Conservation (phyloP, 2,329 filamentous ascomycete species). For the Cordyceps fumosorosea region DNA sequence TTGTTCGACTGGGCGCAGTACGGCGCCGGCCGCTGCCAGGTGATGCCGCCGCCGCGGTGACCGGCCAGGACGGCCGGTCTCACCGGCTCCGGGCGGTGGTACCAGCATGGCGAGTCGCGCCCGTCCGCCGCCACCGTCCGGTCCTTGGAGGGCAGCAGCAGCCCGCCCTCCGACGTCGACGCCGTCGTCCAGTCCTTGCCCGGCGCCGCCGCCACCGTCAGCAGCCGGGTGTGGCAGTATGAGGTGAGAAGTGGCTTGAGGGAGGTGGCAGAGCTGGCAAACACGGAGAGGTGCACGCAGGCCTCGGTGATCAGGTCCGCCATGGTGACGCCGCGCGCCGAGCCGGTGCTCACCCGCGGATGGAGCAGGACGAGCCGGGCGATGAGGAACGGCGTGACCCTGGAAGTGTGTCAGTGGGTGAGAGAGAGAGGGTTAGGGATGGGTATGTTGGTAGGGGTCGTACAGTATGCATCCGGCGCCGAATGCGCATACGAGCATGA, state of each 20-base stretch:
- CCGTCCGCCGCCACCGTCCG: not conserved
- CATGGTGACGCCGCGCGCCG: not conserved
- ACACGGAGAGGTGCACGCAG: slow-evolving; percentile 1
- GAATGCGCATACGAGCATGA: slow-evolving; percentile 1
- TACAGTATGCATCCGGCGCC: slow-evolving; percentile 1
- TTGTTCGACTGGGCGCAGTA: no score
- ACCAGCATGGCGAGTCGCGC: not conserved
- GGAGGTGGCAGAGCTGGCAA: slow-evolving; percentile 1
- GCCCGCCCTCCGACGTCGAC: no score
- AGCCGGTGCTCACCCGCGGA: not conserved
- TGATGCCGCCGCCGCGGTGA: not conserved
- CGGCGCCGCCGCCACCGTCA: not conserved
- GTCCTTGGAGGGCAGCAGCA: not conserved
- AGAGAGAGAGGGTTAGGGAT: no score
- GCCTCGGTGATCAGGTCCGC: slow-evolving; percentile 9
- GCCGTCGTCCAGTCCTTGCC: not conserved
- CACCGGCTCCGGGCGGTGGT: not conserved
- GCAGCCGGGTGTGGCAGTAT: not conserved
- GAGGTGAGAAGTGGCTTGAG: slow-evolving; percentile 8
- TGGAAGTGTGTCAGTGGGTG: not conserved
- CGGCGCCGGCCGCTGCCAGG: not conserved
- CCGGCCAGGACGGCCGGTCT: not conserved
- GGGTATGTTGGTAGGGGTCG: no score
- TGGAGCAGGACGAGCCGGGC: slow-evolving; percentile 1
- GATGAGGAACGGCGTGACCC: slow-evolving; percentile 1